These are phyloP conservation scores for Dictyostelium citrinum DNA, from an alignment of 78 protist species.

Conservation along the genomic window DNA sequence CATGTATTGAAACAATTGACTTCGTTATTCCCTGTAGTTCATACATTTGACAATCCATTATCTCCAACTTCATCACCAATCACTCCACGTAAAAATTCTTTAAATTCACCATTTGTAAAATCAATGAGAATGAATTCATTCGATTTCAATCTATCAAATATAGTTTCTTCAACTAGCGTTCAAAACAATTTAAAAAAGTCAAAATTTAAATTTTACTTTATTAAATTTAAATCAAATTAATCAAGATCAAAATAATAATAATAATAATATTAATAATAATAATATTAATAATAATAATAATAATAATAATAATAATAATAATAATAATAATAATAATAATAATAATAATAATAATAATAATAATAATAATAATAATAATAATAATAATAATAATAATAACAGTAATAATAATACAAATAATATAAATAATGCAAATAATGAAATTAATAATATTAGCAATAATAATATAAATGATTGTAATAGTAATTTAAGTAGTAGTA, in stretches of 20 bases:
- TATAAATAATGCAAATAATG: neutral
- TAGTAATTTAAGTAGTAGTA: constrained; percentile 43
- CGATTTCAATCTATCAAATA: neutral
- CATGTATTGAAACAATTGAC: constrained; percentile 31
- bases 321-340: neutral
- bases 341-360: neutral
- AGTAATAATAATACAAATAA: neutral
- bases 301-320: neutral
- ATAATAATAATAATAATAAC: neutral
- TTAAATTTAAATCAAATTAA: neutral
- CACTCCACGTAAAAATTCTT: constrained; percentile 54
- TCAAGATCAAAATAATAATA: neutral
- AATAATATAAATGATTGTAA: neutral
- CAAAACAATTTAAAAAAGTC: constrained; percentile 8
- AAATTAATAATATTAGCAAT: too few species aligned
- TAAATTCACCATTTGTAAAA: constrained; percentile 8
- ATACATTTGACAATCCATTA: constrained; percentile 46
- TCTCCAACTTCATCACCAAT: constrained; percentile 63
- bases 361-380: constrained; percentile 7
- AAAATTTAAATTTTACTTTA: neutral
- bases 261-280: neutral
- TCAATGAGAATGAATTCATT: constrained; percentile 7
- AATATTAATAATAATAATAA: neutral
- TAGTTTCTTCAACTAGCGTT: neutral
- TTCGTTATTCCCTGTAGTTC: constrained; percentile 23